Evolutionary conservation across 1,139 yeast species (phyloP), one percentile per base, ranked within the genome.

Genomic region (Pichia cactophila): DNA sequence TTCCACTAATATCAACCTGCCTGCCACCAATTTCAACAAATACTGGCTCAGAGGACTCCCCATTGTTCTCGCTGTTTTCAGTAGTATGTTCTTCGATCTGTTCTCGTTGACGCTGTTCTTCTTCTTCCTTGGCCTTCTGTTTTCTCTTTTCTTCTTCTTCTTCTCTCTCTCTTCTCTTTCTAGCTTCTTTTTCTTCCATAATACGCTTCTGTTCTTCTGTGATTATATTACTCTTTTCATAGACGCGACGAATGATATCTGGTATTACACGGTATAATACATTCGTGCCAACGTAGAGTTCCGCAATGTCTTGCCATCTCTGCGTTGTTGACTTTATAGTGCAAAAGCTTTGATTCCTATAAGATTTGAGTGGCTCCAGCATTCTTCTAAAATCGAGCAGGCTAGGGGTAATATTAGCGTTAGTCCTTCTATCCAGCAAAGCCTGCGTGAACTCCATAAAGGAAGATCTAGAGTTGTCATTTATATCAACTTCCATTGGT

Each of bases 21-120:
- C 83, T 69, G 38, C 86, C 95, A 26, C 90, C 92, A 57, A 90
- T 84, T 17, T 73, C 72, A 8, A 90, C 90, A 70, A 76, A 76
- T 0, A 86, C 73, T 0, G 95, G 94, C 10, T 72, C 79, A n/a
- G 43, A 54, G 0, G 48, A 59, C 9, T 55, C 57, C 20, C 33
- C 50, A 16, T 40, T 43, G 11, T 12, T 38, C 14, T 17, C 41
- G n/a, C 6, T 41, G 17, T 33, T 48, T 14, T 41, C 36, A 26
- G 53, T 53, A 36, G 54, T 56, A 33, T 56, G 56, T 50, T 53
- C 58, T 51, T 56, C 59, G 51, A 57, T 59, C 55, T 46, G 39
- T 61, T 59, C 42, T 10, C 60, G 66, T 43, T 33, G 26, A 33
- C 39, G 46, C 42, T 14, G 23, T 53, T 57, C 62, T 12, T 38